These are phyloP conservation scores for Vanderwaltozyma yarrowii DNA, from an alignment of 805 yeast species.

Conservation along the genomic window DNA sequence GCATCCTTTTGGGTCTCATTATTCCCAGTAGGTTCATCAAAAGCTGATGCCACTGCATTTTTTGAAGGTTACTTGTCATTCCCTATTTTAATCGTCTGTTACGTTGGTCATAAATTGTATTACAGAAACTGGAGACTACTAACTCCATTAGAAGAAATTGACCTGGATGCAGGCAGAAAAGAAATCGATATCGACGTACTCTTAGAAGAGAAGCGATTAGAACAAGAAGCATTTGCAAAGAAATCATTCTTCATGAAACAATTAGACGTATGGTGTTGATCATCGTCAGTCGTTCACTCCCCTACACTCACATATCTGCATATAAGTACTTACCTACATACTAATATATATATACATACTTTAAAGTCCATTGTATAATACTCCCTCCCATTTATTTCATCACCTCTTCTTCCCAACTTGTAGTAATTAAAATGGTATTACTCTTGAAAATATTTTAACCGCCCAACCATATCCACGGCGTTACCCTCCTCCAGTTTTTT, in stretches of 20 bases:
- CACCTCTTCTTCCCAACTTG: too few relatives aligned
- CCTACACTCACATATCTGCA: too few relatives aligned
- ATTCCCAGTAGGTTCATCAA: conserved; percentile 48
- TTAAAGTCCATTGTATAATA: too few relatives aligned
- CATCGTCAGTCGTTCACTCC: too few relatives aligned
- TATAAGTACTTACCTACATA: too few relatives aligned
- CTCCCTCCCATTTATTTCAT: too few relatives aligned
- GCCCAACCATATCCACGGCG: too few relatives aligned
- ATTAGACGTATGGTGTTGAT: conserved; percentile 37
- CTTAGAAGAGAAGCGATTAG: conserved; percentile 40
- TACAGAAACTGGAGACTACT: conserved; percentile 28
- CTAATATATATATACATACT: too few relatives aligned
- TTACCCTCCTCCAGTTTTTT: too few relatives aligned
- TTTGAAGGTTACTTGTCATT: conserved; percentile 57
- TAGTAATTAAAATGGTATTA: too few relatives aligned
- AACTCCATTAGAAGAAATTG: conserved; percentile 40
- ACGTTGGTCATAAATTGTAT: conserved; percentile 49
- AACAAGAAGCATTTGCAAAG: conserved; percentile 27
- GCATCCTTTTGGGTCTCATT: conserved; percentile 76
- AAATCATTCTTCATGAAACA: conserved; percentile 37
- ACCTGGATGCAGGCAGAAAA: conserved; percentile 49
- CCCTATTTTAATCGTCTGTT: conserved; percentile 54
- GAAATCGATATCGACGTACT: conserved; percentile 40
- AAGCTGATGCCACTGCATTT: conserved; percentile 45
- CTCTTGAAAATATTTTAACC: too few relatives aligned